Evolutionary conservation across 2,329 filamentous ascomycete species (phyloP), one percentile per base, ranked within the genome.

Genomic region (Endoconidiophora laricicola): DNA sequence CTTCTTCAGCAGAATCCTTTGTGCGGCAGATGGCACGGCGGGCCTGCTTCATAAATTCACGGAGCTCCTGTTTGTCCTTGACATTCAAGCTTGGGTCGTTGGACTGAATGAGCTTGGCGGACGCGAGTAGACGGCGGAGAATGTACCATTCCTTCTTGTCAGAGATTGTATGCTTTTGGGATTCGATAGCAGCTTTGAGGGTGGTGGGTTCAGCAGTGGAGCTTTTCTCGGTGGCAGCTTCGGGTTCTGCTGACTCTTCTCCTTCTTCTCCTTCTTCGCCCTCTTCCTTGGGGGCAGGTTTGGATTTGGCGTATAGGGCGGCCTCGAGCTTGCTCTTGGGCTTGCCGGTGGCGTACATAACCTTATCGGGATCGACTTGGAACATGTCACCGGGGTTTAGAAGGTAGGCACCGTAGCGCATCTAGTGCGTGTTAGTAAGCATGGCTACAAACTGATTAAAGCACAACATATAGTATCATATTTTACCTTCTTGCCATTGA

Each of bases 351-450:
- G 86, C 90, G 59, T 76, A 88, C 65, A 98, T 73, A 51, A 98
- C 91, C 58, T 81, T 79, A 38, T 94, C 86, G 36, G 84, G 74
- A 18, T 95, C 83, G 58, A 98, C 90, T 63, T 94, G 86, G 72
- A 98, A 98, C 79, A 98, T 86, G 63, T 98, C 91, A 57, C 91
- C 91, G 2, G 91, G 93, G 65, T 98, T 98, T 38, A 98, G 76
- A 56, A 87, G 79, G 65, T 98, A 98, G 50, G 86, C 83, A 6
- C 91, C 88, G 61, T 91, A 85, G 55, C 76, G 73, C 84, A 96
- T 94, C 90, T 94, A 39, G 5, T 29, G 29, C 7, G 6, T 14
- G 18, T 20, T 23, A 22, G 46, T 38, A 29, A 39, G 12, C 14
- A n/a, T 22, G n/a, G 29, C 5, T 20, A 42, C 3, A 18, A 33